These are phyloP conservation scores for Fagus sylvatica DNA, from an alignment of 306 rosid genomes.

Conservation along the genomic window DNA sequence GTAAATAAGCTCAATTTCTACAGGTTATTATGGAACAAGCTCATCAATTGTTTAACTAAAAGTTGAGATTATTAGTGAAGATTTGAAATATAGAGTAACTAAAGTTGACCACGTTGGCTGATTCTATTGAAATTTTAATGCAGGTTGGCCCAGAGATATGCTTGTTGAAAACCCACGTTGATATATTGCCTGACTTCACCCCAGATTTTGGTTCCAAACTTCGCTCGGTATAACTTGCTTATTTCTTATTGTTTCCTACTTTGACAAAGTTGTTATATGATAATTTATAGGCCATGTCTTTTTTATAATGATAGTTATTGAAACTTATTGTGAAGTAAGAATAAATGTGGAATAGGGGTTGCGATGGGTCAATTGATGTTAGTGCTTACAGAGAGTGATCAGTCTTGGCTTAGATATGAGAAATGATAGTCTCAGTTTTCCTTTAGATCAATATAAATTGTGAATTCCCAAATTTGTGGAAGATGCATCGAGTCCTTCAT, in stretches of 20 bases:
- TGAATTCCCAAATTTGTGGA: too few species aligned
- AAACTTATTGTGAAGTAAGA: too few species aligned
- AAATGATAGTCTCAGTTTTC: too few species aligned
- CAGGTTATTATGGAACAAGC: too few species aligned
- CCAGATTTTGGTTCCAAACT: conserved; percentile 85
- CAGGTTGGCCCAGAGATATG: conserved; percentile 97
- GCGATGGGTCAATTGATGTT: too few species aligned
- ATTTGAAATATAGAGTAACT: not conserved
- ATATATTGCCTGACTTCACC: conserved; percentile 89
- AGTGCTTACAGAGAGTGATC: too few species aligned
- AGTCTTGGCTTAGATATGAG: too few species aligned
- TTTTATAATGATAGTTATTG: too few species aligned
- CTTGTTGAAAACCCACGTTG: conserved; percentile 90
- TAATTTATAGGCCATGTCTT: too few species aligned
- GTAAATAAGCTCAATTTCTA: not conserved
- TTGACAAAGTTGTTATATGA: not conserved
- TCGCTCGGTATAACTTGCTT: conserved; percentile 53
- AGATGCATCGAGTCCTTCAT: too few species aligned
- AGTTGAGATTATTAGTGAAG: not conserved
- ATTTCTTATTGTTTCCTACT: not conserved
- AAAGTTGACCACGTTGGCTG: conserved; percentile 14
- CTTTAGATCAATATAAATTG: too few species aligned
- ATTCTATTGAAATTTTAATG: not conserved
- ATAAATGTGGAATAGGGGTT: too few species aligned
- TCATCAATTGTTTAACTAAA: not conserved